Evolutionary conservation across 352 stramenopile species (phyloP), one percentile per base, ranked within the genome.

Genomic region (Globisporangium yorkense): DNA sequence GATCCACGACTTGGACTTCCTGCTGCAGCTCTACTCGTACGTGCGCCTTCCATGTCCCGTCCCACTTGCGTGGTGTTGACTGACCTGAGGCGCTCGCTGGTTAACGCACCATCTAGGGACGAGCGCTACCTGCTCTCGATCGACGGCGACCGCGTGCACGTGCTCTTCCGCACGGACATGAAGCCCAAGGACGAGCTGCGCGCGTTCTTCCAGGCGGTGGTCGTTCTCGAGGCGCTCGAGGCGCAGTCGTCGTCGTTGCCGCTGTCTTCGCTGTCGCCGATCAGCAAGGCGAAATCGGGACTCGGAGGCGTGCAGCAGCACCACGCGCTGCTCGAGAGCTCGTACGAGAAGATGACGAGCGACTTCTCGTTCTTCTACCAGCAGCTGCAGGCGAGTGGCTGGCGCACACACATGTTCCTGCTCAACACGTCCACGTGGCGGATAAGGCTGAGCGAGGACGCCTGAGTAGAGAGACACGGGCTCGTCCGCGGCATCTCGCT

Each of bases 321-420:
- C 4, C 51, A 51, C 4, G 52, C 66, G 2, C 57, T 86, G 31
- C 66, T 87, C 13, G 67, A 81, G 56, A 68, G 67, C 35, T 79
- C 74, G n/a, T 68, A 77, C 50, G 44, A 58, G 13, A 74, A 75
- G 27, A 89, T 87, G 79, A 55, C 29, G 29, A 40, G 58, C 9
- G 77, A 87, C 51, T 89, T 89, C 61, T 65, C 72, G 45, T 77
- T 84, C 48, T 89, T 87, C 66, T 68, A 72, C 40, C 75, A 87
- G 68, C 63, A 82, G 9, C 61, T 89, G 24, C 63, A 89, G 56
- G 72, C 72, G 57, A 80, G 71, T 39, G 75, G 79, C 20, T 89
- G 79, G 79, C 75, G 75, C 35, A 87, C 75, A 37, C 79, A 89
- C 67, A 83, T 87, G 72, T 86, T 84, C 63, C 59, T 89, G 58